Percentiles rank a stretch among this genome's conserved stretches.
These are phyloP conservation scores for Chlamydomonas asymmetrica DNA, from an alignment of 139 green algal genomes.

Conservation along the genomic window DNA sequence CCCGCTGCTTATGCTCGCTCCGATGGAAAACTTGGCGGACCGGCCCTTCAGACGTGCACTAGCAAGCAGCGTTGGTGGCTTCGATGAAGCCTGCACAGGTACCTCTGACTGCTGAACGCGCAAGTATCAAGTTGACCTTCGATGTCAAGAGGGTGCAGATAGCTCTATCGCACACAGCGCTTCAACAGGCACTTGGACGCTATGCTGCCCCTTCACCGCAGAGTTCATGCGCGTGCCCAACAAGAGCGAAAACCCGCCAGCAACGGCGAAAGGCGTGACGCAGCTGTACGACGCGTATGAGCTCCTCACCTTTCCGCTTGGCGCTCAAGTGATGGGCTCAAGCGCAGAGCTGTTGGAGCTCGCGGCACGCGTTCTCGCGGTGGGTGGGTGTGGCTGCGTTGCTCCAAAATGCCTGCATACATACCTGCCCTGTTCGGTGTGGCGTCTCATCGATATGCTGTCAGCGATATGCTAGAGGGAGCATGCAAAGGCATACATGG, in stretches of 20 bases:
- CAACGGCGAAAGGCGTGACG: constrained; percentile 34
- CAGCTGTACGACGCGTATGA: constrained; percentile 48
- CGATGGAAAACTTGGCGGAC: constrained; percentile 65
- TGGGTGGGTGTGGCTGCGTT: too few species aligned
- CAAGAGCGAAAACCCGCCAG: constrained; percentile 22
- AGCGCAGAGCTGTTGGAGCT: constrained; percentile 43
- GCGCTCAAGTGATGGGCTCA: constrained; percentile 67
- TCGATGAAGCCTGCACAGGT: constrained; percentile 59
- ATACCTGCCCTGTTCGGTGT: too few species aligned
- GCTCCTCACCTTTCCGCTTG: constrained; percentile 51
- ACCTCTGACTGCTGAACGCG: neutral
- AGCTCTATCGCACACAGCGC: too few species aligned
- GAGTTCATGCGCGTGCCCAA: constrained; percentile 71
- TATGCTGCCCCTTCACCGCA: too few species aligned
- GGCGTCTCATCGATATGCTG: too few species aligned
- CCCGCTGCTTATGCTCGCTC: constrained; percentile 42
- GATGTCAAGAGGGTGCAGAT: too few species aligned
- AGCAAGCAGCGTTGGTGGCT: constrained; percentile 39
- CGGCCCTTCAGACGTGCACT: constrained; percentile 39
- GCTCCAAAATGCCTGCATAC: too few species aligned
- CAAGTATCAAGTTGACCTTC: too few species aligned
- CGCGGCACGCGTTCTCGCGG: constrained; percentile 47
- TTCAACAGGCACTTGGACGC: too few species aligned
- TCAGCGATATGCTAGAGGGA: too few species aligned
- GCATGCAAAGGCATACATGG: too few species aligned